Percentiles rank a stretch among this genome's conserved stretches.
These are phyloP conservation scores for Reticulomyxa filosa DNA, from an alignment of 78 protist genomes.

Conservation along the genomic window DNA sequence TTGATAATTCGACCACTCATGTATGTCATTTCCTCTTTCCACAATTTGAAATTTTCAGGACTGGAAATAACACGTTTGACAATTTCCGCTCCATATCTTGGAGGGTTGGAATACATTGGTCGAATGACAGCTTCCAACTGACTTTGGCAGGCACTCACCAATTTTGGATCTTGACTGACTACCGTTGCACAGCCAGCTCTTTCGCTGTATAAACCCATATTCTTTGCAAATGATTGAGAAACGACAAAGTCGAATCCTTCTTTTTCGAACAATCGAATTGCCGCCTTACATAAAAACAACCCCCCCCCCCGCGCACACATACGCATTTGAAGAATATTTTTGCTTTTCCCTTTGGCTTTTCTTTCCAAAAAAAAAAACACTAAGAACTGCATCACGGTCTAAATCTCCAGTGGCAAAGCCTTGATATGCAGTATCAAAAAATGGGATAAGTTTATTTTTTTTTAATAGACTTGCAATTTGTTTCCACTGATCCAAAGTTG, in stretches of 20 bases:
- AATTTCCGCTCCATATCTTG: constrained; percentile 72
- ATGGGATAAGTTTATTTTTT: not conserved
- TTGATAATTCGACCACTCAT: constrained; percentile 39
- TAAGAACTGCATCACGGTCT: constrained; percentile 49
- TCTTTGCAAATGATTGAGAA: not conserved
- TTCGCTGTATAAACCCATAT: not conserved
- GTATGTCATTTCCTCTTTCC: not conserved
- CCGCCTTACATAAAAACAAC: no score
- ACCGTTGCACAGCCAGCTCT: not conserved
- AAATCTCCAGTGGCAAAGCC: constrained; percentile 85
- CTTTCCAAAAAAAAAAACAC: not conserved
- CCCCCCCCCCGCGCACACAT: not conserved
- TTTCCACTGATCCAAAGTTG: constrained; percentile 50
- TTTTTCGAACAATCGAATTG: no score
- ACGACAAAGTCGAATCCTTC: not conserved
- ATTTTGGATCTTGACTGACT: not conserved
- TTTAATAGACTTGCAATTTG: not conserved
- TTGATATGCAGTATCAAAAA: constrained; percentile 94
- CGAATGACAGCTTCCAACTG: constrained; percentile 23
- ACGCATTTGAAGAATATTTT: not conserved
- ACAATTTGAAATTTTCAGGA: not conserved
- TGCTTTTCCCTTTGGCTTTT: not conserved
- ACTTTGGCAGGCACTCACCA: not conserved
- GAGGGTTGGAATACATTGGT: constrained; percentile 83
- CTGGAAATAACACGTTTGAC: not conserved